Base-by-base conservation (phyloP, 352 stramenopile genomes). In the Globisporangium nodosum region DNA sequence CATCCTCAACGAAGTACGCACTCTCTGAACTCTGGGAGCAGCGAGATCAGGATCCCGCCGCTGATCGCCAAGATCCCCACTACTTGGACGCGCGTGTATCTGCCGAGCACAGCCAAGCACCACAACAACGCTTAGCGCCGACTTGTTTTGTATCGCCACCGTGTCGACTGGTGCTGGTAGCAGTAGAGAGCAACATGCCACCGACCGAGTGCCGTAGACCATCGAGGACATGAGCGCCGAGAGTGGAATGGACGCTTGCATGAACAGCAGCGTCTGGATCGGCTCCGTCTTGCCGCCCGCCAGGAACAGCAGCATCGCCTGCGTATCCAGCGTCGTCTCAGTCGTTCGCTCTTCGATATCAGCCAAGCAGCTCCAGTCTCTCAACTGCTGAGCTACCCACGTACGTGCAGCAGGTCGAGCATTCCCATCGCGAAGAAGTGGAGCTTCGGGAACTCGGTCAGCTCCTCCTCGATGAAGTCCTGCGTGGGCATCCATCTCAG, bases 391-490 rank as follows among this genome's bases (percentile, higher is more conserved):
- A 27, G 24, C 24, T 27, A 27, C 24, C 6, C n/a, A 54, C 70
- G 59, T 72, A 93, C 86, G 33, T 96, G 84, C 52, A 85, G 50
- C 16, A 94, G 66, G 31, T 96, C 86, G 46, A 96, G 71, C 52
- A 94, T 70, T 3, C 79, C 84, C 86, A 96, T 96, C 58, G 87
- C 61, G 20, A 93, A 88, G 61, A 96, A 96, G 61, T 92, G 81
- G 39, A 89, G 73, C 63, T 96, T 96, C 0, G 86, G 81, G 64
- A 94, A 94, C 40, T 94, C 83, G 60, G 74, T 88, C 18, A 87
- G 71, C 47, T 96, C 84, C 47, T 96, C 83, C 65, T 94, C 84
- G 45, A 87, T 78, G 40, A 90, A 83, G 71, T 92, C 81, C 84
- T 96, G 61, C 27, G 61, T 27, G 35, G n/a, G 3, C 6, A 33